phyloP scores from a whole-genome alignment of 805 yeast genomes.

The Yarrowia bubula region DNA sequence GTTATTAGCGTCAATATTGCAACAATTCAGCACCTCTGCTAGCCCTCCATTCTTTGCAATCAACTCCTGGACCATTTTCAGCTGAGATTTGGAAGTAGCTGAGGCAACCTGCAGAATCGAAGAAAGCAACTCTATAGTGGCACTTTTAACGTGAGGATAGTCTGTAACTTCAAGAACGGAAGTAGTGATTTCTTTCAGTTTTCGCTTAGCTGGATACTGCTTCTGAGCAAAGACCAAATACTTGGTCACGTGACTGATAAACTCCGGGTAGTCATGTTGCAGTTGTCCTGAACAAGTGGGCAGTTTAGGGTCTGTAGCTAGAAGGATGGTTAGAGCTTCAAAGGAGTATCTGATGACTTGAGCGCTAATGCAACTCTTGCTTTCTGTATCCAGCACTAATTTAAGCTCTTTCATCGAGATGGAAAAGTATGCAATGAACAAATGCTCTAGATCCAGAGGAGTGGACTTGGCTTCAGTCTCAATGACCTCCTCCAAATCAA shows the following conservation, averaged over 20 bases:
- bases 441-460: constrained; percentile 2
- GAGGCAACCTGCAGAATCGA: constrained; percentile 19
- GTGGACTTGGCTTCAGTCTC: constrained; percentile 14
- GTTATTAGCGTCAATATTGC: constrained; percentile 83
- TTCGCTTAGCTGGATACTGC: constrained; percentile 11
- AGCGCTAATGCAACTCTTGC: background rate
- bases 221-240: background rate
- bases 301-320: background rate
- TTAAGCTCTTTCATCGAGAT: constrained; percentile 6
- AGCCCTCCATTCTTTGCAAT: constrained; percentile 66
- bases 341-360: background rate
- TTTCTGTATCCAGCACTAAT: background rate
- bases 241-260: constrained; percentile 5
- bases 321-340: constrained; percentile 11
- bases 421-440: constrained; percentile 16
- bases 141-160: constrained; percentile 18
- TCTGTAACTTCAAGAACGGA: background rate
- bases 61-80: constrained; percentile 56
- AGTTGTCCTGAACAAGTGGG: constrained; percentile 6
- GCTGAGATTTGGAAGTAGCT: background rate
- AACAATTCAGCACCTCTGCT: constrained; percentile 69
- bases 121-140: constrained; percentile 3
- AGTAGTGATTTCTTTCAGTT: background rate
- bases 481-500: constrained; percentile 5
- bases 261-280: constrained; percentile 6